Evolutionary conservation across 2,329 filamentous ascomycete genomes (phyloP), one percentile per base, ranked within the genome.

Genomic region (Neofusicoccum laricinum): DNA sequence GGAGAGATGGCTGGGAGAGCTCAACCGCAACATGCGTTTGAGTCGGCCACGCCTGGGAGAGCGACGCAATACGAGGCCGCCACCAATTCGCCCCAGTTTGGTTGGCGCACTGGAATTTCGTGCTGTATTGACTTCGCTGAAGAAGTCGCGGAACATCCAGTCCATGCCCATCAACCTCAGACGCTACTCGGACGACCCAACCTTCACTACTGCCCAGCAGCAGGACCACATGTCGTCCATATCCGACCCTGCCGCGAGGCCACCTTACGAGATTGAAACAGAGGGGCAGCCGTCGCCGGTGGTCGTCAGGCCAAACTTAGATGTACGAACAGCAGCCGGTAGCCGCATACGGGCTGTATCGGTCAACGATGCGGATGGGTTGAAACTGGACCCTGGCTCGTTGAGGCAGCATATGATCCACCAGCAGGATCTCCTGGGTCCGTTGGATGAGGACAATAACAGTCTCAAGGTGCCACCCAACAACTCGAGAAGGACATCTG

Each of bases 41-140:
- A 88, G 88, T 68, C 86, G 92, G 21, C 87, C 91, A 0, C 80
- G 81, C 36, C 83, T 86, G 51, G 48, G 59, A 3, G 85, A 88
- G 67, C 87, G 90, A 68, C 89, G 89, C 68, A 92, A 84, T 51
- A 87, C 92, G 2, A 85, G 93, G 66, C 94, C 89, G 6, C 53
- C 38, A 6, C 90, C 93, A 0, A 97, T 99, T 67, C 86, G 95
- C 48, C 94, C 95, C 1, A 98, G 95, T 80, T 81, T 99, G 51
- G 90, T 99, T 3, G 95, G 95, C 48, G 95, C 92, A 8, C 82
- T 99, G 64, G 95, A 99, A 77, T 99, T 99, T 71, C 86, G 93
- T 70, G 94, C 94, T 2, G 90, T 97, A 2, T 81, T 99, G 50
- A 90, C 91, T n/a, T 93, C 93, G 2, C 79, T 99, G 64, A 89